Percentiles rank a stretch among this genome's conserved stretches.
Conservation (phyloP, 768 basidiomycete genomes). For the Mycena rebaudengoi region DNA sequence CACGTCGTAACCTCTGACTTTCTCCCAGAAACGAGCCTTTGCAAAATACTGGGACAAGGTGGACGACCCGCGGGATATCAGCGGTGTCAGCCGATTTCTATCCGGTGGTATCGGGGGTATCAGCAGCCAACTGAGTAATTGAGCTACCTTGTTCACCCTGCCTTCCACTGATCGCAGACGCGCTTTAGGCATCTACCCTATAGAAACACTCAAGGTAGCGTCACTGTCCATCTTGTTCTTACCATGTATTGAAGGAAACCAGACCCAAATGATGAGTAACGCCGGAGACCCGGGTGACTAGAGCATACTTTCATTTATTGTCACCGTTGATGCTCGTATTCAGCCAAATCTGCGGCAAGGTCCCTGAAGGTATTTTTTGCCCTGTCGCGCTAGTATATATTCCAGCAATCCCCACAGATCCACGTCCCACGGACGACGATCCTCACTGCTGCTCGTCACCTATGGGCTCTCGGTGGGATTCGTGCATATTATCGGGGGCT, state of each 20-base stretch:
- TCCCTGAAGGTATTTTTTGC: constrained; percentile 1
- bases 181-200: constrained; percentile 87
- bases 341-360: constrained; percentile 6
- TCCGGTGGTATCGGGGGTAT: constrained; percentile 98
- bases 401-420: not conserved
- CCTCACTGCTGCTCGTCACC: constrained; percentile 66
- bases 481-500: constrained; percentile 92
- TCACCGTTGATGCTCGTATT: constrained; percentile 7
- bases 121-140: constrained; percentile 82
- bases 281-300: constrained; percentile 54
- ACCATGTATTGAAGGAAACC: constrained; percentile 28
- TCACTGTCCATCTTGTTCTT: constrained; percentile 11
- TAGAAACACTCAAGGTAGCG: constrained; percentile 91
- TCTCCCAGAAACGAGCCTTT: constrained; percentile 87
- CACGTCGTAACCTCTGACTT: constrained; percentile 1
- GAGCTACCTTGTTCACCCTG: constrained; percentile 6
- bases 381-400: not conserved
- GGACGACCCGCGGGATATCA: constrained; percentile 88
- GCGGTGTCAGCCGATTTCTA: constrained; percentile 90
- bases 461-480: constrained; percentile 83
- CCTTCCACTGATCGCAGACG: constrained; percentile 29
- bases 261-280: constrained; percentile 98
- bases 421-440: constrained; percentile 57
- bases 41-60: constrained; percentile 92
- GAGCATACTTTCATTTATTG: not conserved